These are phyloP conservation scores for Bacterosira constricta DNA, from an alignment of 108 stramenopile genomes.

Conservation along the genomic window DNA sequence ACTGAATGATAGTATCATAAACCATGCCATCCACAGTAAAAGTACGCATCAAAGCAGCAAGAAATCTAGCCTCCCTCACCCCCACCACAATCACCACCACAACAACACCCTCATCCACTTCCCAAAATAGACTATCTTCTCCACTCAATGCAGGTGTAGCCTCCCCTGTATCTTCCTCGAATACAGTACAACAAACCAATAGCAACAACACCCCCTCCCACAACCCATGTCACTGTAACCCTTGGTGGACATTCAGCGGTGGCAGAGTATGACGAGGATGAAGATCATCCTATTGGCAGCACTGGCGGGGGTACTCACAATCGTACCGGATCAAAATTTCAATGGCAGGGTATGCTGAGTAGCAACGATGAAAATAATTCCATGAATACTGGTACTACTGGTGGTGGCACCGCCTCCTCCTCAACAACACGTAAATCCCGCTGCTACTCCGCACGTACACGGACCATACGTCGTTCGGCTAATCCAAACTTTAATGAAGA, in stretches of 20 bases:
- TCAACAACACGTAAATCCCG: conserved; percentile 53
- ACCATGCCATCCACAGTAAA: conserved; percentile 92
- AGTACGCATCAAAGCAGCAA: conserved; percentile 88
- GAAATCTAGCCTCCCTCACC: conserved; percentile 83
- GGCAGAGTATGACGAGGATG: conserved; percentile 64
- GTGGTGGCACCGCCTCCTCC: background rate
- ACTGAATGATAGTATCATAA: no score
- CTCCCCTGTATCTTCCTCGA: no score
- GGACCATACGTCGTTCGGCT: conserved; percentile 64
- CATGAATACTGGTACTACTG: background rate
- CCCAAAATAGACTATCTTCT: background rate
- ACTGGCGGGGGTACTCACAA: background rate
- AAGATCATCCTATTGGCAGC: conserved; percentile 5
- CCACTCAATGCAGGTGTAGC: background rate
- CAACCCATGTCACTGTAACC: conserved; percentile 75
- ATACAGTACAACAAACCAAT: background rate
- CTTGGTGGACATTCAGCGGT: conserved; percentile 73
- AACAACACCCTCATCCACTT: background rate
- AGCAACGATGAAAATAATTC: background rate
- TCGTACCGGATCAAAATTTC: conserved; percentile 20
- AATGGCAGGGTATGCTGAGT: conserved; percentile 20
- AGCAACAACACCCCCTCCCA: conserved; percentile 39
- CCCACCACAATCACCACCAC: background rate
- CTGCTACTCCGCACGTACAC: conserved; percentile 87
- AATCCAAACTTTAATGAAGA: conserved; percentile 94